Conservation (phyloP, 1,284 basidiomycete genomes). For the Moesziomyces sp. region DNA sequence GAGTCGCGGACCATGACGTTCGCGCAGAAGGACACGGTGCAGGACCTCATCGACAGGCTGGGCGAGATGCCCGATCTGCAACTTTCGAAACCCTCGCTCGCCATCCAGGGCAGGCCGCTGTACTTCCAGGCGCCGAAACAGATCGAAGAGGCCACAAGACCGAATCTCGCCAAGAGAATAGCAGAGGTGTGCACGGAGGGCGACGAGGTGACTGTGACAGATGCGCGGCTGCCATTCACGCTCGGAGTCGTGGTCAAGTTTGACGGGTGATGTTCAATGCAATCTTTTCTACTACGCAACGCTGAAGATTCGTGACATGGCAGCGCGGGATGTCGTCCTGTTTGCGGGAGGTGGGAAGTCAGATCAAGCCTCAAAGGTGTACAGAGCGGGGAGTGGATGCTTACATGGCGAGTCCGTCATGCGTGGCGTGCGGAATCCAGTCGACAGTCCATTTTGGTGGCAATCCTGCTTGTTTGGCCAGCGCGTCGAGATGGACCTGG, state of each 20-base stretch:
- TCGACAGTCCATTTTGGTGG: conserved; percentile 26
- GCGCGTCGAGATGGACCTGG: conserved; percentile 15
- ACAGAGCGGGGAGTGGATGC: background rate
- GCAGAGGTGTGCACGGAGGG: conserved; percentile 80
- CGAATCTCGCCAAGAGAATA: conserved; percentile 86
- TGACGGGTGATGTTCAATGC: background rate
- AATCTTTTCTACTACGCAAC: background rate
- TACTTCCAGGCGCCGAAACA: conserved; percentile 93
- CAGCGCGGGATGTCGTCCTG: conserved; percentile 19
- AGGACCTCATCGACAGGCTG: conserved; percentile 53
- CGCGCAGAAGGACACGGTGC: conserved; percentile 23
- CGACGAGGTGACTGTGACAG: conserved; percentile 86
- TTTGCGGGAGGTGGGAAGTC: background rate
- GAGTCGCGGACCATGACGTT: conserved; percentile 70
- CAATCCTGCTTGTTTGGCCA: background rate
- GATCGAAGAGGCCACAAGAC: conserved; percentile 84
- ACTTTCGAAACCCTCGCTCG: conserved; percentile 53
- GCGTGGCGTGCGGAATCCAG: conserved; percentile 25
- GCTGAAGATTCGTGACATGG: conserved; percentile 15
- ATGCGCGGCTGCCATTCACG: conserved; percentile 83
- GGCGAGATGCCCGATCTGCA: conserved; percentile 60
- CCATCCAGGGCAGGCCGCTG: conserved; percentile 73
- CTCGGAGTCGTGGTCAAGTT: conserved; percentile 33
- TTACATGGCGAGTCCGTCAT: conserved; percentile 44
- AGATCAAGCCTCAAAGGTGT: background rate